Base-by-base conservation (phyloP, 768 basidiomycete genomes). In the Hygrocybe punicea region DNA sequence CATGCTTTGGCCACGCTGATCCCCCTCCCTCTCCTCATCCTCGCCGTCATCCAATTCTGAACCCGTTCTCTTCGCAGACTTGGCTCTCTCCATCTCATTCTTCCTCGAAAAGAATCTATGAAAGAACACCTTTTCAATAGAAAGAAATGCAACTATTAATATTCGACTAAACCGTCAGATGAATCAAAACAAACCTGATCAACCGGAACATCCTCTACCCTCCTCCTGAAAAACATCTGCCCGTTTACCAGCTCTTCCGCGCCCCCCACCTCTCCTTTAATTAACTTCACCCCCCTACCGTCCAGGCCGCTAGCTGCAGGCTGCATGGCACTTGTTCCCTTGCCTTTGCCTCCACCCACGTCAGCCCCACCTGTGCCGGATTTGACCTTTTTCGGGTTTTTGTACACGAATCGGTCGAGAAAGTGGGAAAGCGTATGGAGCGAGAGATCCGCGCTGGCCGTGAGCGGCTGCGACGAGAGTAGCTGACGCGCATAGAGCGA, bases 371-470 rank as follows among this genome's bases (percentile, higher is more conserved):
- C 72, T 34, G 8, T 4, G 29, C 64, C 69, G 21, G 58, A 44
- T 57, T 73, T 75, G 37, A 68, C 63, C 63, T 87, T 86, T 76
- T 98, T 98, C 1, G 94, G 87, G 69, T 98, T 98, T 71, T 94
- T 92, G 78, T 93, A 98, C 42, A 98, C 91, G 74, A 98, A 98
- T 2, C 95, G 84, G 68, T 98, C 97, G 39, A 98, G 82, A 83
- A 99, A 98, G 65, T 94, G 91, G 1, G 91, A 87, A 21, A 98
- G 83, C 1, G 94, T 95, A 74, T 97, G 94, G 56, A 93, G 85
- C 9, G 91, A 86, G 48, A 99, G 87, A 66, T 98, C 95, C 0
- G 92, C 81, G 8, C 84, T 87, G 9, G 90, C 87, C 0, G 92
- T 91, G 10, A 98, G 74, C 0, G 88, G 86, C 48, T 86, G 78